Conservation (phyloP, 768 basidiomycete genomes). For the Podaxis sp. region DNA sequence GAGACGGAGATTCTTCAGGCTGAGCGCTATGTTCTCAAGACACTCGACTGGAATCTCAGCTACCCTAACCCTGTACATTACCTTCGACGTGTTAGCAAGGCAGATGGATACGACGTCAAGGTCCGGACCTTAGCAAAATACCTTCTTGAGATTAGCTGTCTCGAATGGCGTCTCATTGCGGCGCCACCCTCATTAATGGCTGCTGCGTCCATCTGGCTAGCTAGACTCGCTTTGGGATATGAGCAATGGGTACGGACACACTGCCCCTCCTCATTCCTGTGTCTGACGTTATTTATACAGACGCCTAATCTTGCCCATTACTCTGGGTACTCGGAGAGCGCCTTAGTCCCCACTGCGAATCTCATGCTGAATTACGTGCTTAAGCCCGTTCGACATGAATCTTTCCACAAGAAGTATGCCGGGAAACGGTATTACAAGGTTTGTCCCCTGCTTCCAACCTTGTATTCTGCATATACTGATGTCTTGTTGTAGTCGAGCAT, state of each 20-base stretch:
- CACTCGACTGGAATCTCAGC: constrained; percentile 88
- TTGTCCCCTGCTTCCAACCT: constrained; percentile 5
- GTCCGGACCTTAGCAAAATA: constrained; percentile 93
- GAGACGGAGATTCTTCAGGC: constrained; percentile 66
- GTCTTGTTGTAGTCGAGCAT: constrained; percentile 61
- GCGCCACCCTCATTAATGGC: constrained; percentile 86
- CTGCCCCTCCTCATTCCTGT: background rate
- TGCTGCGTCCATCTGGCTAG: constrained; percentile 89
- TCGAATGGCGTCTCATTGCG: constrained; percentile 84
- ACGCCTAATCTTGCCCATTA: constrained; percentile 90
- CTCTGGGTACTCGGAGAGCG: constrained; percentile 86
- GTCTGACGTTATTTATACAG: constrained; percentile 29
- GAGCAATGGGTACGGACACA: constrained; percentile 81
- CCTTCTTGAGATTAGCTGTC: constrained; percentile 85
- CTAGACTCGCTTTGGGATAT: constrained; percentile 75
- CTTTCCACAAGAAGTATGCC: constrained; percentile 94
- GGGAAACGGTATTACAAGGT: constrained; percentile 90
- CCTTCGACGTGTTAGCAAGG: constrained; percentile 90
- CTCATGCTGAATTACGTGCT: constrained; percentile 92
- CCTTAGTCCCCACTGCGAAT: constrained; percentile 85
- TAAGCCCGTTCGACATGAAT: constrained; percentile 74
- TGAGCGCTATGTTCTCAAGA: constrained; percentile 91
- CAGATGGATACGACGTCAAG: constrained; percentile 93
- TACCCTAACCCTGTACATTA: constrained; percentile 96
- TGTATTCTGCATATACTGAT: background rate